A percentile compares a stretch with the other conserved stretches of the same genome.
phyloP scores from a whole-genome alignment of 2,329 filamentous ascomycete genomes.

The Claviceps arundinis region DNA sequence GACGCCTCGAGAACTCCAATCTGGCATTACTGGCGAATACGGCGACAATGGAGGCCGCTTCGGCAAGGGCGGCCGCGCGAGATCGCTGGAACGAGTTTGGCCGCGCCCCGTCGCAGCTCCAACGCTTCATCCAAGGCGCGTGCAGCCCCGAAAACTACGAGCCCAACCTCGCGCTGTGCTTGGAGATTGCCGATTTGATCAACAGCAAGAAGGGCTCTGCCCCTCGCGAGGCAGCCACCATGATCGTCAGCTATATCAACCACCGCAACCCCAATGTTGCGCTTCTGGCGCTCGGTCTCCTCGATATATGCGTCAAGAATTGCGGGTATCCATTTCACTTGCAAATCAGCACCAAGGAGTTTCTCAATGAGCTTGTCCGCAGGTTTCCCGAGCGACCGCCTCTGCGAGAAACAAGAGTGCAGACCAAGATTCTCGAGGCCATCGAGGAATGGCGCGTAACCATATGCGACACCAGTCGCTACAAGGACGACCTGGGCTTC shows the following conservation, averaged over 20 bases:
- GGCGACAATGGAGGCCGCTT: constrained; percentile 73
- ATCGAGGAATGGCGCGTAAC: constrained; percentile 98
- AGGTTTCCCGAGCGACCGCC: constrained; percentile 91
- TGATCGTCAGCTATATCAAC: constrained; percentile 91
- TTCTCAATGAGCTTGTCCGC: constrained; percentile 93
- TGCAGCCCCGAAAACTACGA: constrained; percentile 97
- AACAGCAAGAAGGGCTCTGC: constrained; percentile 95
- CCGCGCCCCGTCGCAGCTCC: constrained; percentile 71
- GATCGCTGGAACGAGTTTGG: constrained; percentile 83
- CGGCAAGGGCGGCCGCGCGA: constrained; percentile 85
- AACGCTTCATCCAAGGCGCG: constrained; percentile 90
- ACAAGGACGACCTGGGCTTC: constrained; percentile 93
- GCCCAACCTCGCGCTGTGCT: constrained; percentile 87
- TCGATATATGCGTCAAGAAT: constrained; percentile 99
- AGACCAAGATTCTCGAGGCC: constrained; percentile 83
- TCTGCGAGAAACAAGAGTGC: constrained; percentile 71
- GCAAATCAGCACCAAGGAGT: constrained; percentile 97
- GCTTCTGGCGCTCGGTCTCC: constrained; percentile 74
- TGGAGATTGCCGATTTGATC: constrained; percentile 92
- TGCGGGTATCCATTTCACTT: constrained; percentile 98
- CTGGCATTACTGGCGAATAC: constrained; percentile 5
- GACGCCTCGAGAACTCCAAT: not conserved
- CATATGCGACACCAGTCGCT: constrained; percentile 94
- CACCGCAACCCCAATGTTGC: constrained; percentile 94
- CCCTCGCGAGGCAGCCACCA: constrained; percentile 85